A percentile compares a stretch with the other conserved stretches of the same genome.
Conservation (phyloP, 768 basidiomycete species). For the Lactarius hengduanensis region DNA sequence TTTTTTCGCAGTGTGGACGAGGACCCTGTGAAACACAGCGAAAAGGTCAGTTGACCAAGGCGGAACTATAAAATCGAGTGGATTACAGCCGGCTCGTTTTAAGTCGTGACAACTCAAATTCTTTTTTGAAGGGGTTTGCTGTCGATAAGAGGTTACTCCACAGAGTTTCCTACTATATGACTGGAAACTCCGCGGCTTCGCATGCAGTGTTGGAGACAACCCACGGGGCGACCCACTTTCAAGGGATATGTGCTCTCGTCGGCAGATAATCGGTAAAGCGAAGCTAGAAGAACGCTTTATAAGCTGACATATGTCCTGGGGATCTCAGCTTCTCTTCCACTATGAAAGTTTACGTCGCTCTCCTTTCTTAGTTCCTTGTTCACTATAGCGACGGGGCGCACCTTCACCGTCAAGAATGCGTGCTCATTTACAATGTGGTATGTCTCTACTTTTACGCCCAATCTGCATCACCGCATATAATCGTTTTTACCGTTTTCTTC, state of each 20-base stretch:
- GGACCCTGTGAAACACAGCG: too few relatives aligned
- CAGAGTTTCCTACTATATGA: too few relatives aligned
- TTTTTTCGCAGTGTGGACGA: too few relatives aligned
- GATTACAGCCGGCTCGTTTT: too few relatives aligned
- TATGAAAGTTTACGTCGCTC: neutral
- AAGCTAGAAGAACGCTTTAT: neutral
- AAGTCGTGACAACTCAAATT: too few relatives aligned
- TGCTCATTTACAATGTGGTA: conserved; percentile 46
- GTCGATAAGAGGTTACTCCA: too few relatives aligned
- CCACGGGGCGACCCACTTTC: neutral
- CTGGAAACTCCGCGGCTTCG: too few relatives aligned
- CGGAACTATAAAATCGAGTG: too few relatives aligned
- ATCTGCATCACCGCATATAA: neutral
- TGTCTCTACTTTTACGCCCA: conserved; percentile 10
- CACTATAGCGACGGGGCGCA: conserved; percentile 27
- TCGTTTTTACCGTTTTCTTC: neutral
- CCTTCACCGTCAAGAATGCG: conserved; percentile 42
- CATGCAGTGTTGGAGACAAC: too few relatives aligned
- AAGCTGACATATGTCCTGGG: neutral
- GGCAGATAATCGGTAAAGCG: neutral
- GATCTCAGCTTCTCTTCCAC: neutral
- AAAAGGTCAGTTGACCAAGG: too few relatives aligned
- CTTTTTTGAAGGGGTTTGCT: too few relatives aligned
- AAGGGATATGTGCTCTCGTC: neutral
- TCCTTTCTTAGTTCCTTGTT: neutral